Evolutionary conservation across 2,329 filamentous ascomycete species (phyloP), one percentile per base, ranked within the genome.

Genomic region (Aciculosporium take): DNA sequence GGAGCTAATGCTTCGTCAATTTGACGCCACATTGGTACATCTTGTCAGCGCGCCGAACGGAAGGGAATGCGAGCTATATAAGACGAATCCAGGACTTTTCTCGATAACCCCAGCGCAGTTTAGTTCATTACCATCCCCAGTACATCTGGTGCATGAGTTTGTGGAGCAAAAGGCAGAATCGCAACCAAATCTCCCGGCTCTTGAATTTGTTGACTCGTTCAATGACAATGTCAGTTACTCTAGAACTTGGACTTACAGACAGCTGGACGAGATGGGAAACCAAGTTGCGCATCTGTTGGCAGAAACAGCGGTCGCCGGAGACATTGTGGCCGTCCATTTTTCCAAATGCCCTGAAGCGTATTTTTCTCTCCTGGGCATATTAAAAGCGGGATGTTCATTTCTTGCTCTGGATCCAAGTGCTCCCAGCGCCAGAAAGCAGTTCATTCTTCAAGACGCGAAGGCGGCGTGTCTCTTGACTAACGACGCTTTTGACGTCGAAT

Each of bases 311-410:
- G 46, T 56, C 0, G 64, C 72, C 0, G 80, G 83, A 64, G 56
- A 54, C 21, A 75, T 88, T 4, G 67, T 94, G 18, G 84, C 77
- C 0, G 70, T 89, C 7, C 86, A 82, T 53, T 93, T 93, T 52
- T 77, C 86, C 42, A 94, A 94, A 55, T 88, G 81, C 46, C 79
- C 86, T 0, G 81, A 89, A 53, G 86, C 85, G 0, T 88, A 84
- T 29, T 84, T 91, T 51, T 73, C 81, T 0, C 87, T 93, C 30
- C 64, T 93, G 2, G 86, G 85, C 1, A 79, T 91, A 41, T 62
- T 93, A 25, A 94, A 94, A 56, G 76, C 81, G 5, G 86, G 86
- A 0, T 88, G 81, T 54, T 75, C 81, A 1, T 93, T 88, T 56
- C 69, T 94, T 13, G 84, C 86, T 0, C 68, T 94, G 8, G 86